Conservation (phyloP, 306 rosid species). For the Vigna hirtella region DNA sequence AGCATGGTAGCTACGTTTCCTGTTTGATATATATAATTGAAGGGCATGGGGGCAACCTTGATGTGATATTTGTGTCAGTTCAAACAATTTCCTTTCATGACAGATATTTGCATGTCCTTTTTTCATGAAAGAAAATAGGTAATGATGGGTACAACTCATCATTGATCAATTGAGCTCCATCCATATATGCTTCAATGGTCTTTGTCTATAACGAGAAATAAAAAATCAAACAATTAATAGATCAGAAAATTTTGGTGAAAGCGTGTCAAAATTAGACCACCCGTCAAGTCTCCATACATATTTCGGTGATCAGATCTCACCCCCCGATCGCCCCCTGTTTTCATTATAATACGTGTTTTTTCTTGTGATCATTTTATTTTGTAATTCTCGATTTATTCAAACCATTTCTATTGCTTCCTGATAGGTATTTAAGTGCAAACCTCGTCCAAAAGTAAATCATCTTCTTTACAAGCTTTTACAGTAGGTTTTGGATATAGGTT, state of each 20-base stretch:
- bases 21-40: conserved; percentile 42
- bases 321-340: neutral
- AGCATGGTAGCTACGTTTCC: conserved; percentile 8
- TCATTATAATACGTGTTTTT: conserved; percentile 6
- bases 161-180: conserved; percentile 33
- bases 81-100: conserved; percentile 24
- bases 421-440: too few relatives aligned
- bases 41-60: conserved; percentile 48
- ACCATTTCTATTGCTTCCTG: too few relatives aligned
- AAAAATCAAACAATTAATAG: conserved; percentile 14
- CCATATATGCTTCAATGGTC: neutral
- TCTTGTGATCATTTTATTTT: neutral
- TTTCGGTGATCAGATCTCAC: conserved; percentile 47
- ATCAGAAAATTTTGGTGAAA: conserved; percentile 27
- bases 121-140: conserved; percentile 37
- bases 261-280: conserved; percentile 43
- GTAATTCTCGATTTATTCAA: too few relatives aligned
- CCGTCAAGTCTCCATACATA: conserved; percentile 6
- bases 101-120: conserved; percentile 40
- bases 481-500: too few relatives aligned
- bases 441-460: too few relatives aligned
- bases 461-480: too few relatives aligned
- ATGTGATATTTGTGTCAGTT: conserved; percentile 43
- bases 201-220: neutral
- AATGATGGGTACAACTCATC: conserved; percentile 34